Percentiles rank a stretch among this genome's conserved stretches.
phyloP scores from a whole-genome alignment of 2,329 filamentous ascomycete species.

The Coleophoma cylindrospora region DNA sequence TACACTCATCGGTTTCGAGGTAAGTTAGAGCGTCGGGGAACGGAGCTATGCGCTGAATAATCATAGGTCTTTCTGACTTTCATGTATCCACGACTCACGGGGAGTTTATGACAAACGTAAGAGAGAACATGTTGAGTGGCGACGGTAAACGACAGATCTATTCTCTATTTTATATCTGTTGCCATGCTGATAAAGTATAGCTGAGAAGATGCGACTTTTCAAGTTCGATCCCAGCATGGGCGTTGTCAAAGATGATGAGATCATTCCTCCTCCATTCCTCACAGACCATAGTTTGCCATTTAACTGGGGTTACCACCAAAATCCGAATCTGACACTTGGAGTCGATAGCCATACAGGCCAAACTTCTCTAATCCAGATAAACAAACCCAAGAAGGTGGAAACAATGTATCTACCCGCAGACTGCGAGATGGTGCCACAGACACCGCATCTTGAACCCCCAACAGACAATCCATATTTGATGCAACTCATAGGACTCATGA shows the following conservation, averaged over 20 bases:
- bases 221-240: constrained; percentile 60
- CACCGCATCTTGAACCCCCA: constrained; percentile 6
- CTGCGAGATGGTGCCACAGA: constrained; percentile 12
- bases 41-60: neutral
- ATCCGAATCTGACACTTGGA: constrained; percentile 54
- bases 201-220: constrained; percentile 58
- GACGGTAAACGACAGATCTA: constrained; percentile 46
- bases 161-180: neutral
- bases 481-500: constrained; percentile 58
- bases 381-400: constrained; percentile 12
- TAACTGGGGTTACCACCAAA: constrained; percentile 80
- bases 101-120: constrained; percentile 66
- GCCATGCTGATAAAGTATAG: constrained; percentile 29
- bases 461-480: constrained; percentile 50
- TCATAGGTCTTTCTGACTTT: constrained; percentile 70
- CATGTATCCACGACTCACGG: constrained; percentile 70
- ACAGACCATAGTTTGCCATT: constrained; percentile 71
- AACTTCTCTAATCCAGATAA: constrained; percentile 21
- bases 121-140: constrained; percentile 65
- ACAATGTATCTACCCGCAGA: constrained; percentile 17
- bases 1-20: constrained; percentile 84
- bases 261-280: constrained; percentile 77
- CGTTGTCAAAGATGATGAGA: constrained; percentile 54
- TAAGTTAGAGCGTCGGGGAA: constrained; percentile 15
- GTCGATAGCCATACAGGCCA: constrained; percentile 26